A percentile compares a stretch with the other conserved stretches of the same genome.
Conservation (phyloP, 1,284 basidiomycete species). For the Volvariella surrecta region DNA sequence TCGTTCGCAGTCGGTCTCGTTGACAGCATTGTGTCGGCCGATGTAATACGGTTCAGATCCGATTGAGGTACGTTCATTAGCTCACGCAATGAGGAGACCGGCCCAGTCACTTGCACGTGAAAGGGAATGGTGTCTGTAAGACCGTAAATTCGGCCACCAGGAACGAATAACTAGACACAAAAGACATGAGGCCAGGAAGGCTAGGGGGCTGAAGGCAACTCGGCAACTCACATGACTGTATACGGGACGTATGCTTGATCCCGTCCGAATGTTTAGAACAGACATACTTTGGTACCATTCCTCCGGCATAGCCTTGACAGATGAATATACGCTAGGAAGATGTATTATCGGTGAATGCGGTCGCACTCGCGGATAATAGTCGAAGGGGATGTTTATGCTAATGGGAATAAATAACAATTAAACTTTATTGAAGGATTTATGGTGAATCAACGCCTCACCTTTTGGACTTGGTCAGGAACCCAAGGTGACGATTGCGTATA, state of each 20-base stretch:
- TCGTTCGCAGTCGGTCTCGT: conserved; percentile 2
- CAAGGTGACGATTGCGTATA: conserved; percentile 22
- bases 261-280: conserved; percentile 26
- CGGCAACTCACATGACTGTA: conserved; percentile 38
- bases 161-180: conserved; percentile 36
- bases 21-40: conserved; percentile 15
- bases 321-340: conserved; percentile 32
- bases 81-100: conserved; percentile 29
- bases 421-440: neutral
- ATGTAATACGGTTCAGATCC: conserved; percentile 15
- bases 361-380: conserved; percentile 45
- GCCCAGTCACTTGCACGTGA: conserved; percentile 49
- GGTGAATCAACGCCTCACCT: conserved; percentile 17
- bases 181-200: neutral
- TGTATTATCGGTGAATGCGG: conserved; percentile 37
- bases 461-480: conserved; percentile 29
- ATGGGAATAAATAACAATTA: conserved; percentile 7
- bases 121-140: conserved; percentile 49
- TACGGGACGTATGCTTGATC: conserved; percentile 25
- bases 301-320: conserved; percentile 46
- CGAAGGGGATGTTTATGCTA: conserved; percentile 28
- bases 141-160: conserved; percentile 43
- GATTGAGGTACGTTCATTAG: conserved; percentile 19
- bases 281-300: conserved; percentile 51
- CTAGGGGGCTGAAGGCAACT: neutral